Percentiles rank a stretch among this genome's conserved stretches.
phyloP scores from a whole-genome alignment of 2,329 filamentous ascomycete species.

The Aureobasidium sp. region DNA sequence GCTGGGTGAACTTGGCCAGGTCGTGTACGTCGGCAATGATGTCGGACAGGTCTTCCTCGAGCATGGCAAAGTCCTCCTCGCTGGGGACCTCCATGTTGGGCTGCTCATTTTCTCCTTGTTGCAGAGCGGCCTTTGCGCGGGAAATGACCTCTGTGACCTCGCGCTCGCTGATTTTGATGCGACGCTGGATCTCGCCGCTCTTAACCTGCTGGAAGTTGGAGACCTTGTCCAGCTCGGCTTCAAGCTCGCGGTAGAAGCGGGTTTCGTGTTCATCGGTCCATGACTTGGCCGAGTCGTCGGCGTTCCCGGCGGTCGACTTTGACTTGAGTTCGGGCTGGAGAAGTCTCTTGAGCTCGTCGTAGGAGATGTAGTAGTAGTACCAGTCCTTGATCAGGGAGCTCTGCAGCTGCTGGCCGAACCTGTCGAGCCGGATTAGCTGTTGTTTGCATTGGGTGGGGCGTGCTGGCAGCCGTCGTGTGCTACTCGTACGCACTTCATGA shows the following conservation, averaged over 20 bases:
- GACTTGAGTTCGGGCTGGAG: conserved; percentile 66
- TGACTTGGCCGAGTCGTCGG: conserved; percentile 43
- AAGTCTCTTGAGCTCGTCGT: conserved; percentile 83
- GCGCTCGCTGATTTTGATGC: conserved; percentile 79
- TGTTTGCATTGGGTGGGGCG: background rate
- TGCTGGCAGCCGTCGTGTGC: background rate
- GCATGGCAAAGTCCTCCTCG: conserved; percentile 87
- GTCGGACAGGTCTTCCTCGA: conserved; percentile 93
- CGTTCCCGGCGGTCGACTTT: conserved; percentile 36
- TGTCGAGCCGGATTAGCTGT: conserved; percentile 26
- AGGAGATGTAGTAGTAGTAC: conserved; percentile 97
- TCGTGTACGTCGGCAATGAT: conserved; percentile 98
- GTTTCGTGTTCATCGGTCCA: conserved; percentile 94
- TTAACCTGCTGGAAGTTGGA: conserved; percentile 97
- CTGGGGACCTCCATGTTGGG: conserved; percentile 46
- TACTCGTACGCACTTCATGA: conserved; percentile 8
- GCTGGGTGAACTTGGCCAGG: conserved; percentile 92
- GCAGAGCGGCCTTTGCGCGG: conserved; percentile 50
- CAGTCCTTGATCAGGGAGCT: conserved; percentile 96
- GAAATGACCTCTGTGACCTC: conserved; percentile 85
- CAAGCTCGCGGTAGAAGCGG: conserved; percentile 76
- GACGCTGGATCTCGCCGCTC: conserved; percentile 86
- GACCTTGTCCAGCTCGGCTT: conserved; percentile 92
- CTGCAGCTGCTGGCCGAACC: conserved; percentile 93
- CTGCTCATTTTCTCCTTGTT: conserved; percentile 25